Evolutionary conservation across 331 rosid species (phyloP).

Genomic region (Dryas integrifolia): DNA sequence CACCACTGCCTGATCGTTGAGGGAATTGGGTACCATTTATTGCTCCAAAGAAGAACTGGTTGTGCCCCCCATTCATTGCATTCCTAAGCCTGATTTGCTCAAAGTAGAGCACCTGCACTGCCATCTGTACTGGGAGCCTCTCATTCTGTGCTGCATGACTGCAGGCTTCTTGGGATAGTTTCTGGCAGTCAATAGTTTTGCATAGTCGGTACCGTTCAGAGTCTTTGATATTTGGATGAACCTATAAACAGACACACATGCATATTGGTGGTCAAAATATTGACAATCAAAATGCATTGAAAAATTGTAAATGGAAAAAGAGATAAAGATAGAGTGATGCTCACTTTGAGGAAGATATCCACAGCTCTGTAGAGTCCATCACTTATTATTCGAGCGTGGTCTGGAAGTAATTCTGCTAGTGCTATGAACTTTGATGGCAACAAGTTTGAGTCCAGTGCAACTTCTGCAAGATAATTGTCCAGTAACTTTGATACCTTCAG

Average conservation of each 20-base stretch:
- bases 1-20: conserved; percentile 85
- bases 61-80: conserved; percentile 91
- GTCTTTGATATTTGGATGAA: conserved; percentile 83
- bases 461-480: conserved; percentile 85
- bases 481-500: conserved; percentile 79
- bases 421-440: conserved; percentile 71
- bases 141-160: conserved; percentile 99
- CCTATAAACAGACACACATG: conserved; percentile 41
- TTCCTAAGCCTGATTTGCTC: conserved; percentile 94
- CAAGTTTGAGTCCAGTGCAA: conserved; percentile 77
- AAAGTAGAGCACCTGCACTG: conserved; percentile 87
- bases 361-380: conserved; percentile 91
- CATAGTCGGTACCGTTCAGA: conserved; percentile 75
- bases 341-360: conserved; percentile 97
- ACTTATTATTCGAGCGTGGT: conserved; percentile 78
- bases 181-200: conserved; percentile 91
- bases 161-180: conserved; percentile 94
- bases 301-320: neutral
- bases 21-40: conserved; percentile 68
- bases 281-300: neutral
- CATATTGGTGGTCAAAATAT: neutral
- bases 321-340: conserved; percentile 8
- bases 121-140: conserved; percentile 92
- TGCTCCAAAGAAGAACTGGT: conserved; percentile 66
- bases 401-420: conserved; percentile 85